A percentile compares a stretch with the other conserved stretches of the same genome.
Conservation (phyloP, 805 yeast genomes). For the Schwanniomyces yamadae region DNA sequence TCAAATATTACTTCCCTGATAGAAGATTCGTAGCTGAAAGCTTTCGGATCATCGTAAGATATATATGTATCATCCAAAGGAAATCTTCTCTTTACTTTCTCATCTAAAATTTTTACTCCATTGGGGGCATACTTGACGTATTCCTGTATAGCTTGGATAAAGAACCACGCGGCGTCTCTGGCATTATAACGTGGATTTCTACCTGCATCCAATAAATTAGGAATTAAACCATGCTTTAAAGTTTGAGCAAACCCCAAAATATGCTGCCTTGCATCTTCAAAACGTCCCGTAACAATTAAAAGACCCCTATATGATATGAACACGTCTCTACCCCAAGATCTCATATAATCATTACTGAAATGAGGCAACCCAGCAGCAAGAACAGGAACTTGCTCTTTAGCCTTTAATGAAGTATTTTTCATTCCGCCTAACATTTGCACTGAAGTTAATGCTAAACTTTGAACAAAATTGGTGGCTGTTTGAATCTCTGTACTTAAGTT, state of each 20-base stretch:
- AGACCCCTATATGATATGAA: slow-evolving; percentile 86
- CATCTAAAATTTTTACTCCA: slow-evolving; percentile 66
- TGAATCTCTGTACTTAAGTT: slow-evolving; percentile 55
- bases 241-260: slow-evolving; percentile 87
- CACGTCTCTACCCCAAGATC: slow-evolving; percentile 98
- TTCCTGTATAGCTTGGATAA: slow-evolving; percentile 83
- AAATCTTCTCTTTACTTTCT: slow-evolving; percentile 75
- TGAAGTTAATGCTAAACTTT: slow-evolving; percentile 74
- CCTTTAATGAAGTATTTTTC: slow-evolving; percentile 72
- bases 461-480: slow-evolving; percentile 69
- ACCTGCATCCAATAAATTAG: slow-evolving; percentile 89
- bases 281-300: slow-evolving; percentile 72
- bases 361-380: slow-evolving; percentile 98
- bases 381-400: slow-evolving; percentile 61
- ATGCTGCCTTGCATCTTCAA: slow-evolving; percentile 75
- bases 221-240: slow-evolving; percentile 91
- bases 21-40: slow-evolving; percentile 69
- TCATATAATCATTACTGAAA: slow-evolving; percentile 85
- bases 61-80: slow-evolving; percentile 85
- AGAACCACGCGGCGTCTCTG: slow-evolving; percentile 97
- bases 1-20: slow-evolving; percentile 80
- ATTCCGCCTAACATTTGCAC: slow-evolving; percentile 81
- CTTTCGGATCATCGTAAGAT: slow-evolving; percentile 64
- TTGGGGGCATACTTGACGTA: slow-evolving; percentile 66
- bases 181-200: slow-evolving; percentile 93